Evolutionary conservation across 2,329 filamentous ascomycete species (phyloP), one percentile per base, ranked within the genome.

Genomic region (Didymella sp.): DNA sequence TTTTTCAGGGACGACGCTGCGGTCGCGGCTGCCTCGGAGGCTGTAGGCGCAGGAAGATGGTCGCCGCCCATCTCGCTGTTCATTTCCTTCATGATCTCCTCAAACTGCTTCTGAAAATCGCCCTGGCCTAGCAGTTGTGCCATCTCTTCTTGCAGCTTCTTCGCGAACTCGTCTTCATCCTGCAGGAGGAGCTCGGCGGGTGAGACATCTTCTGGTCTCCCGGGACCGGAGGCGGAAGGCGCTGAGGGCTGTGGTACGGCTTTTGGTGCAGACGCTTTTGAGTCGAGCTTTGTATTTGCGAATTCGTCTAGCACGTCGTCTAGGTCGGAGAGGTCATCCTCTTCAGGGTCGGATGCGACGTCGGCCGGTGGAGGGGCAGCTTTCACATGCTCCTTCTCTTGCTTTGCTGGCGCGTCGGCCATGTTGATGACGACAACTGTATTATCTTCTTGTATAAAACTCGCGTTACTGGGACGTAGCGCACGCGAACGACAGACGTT

Each of bases 221-320:
- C 74, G 35, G 76, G 73, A 35, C 73, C 72, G 21, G 78, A 79
- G 6, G 79, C 70, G 28, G 78, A 56, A 45, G 76, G 69, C 43
- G 73, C 70, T 47, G 75, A 67, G 48, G 71, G 56, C n/a, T 57
- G 44, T 49, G 76, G 67, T 46, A 73, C 69, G 43, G 75, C 67
- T 49, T 73, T 59, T 11, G 76, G 61, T 38, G 68, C 67, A 48
- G 64, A 63, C 41, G 75, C 71, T 73, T 81, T 83, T 66, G 77
- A 71, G 64, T 85, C 79, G 56, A 87, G 68, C 64, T 88, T 87
- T 48, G 83, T 81, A 25, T 89, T 79, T 38, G 89, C 88, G 78
- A 99, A 99, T 63, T 97, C 90, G 73, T 97, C 92, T 24, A 99
- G 87, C 77, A 98, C 89, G 68, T 98, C 94, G 77, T 99, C 95